phyloP scores from a whole-genome alignment of 495 filamentous ascomycete genomes.

The Sordaria brevicollis region DNA sequence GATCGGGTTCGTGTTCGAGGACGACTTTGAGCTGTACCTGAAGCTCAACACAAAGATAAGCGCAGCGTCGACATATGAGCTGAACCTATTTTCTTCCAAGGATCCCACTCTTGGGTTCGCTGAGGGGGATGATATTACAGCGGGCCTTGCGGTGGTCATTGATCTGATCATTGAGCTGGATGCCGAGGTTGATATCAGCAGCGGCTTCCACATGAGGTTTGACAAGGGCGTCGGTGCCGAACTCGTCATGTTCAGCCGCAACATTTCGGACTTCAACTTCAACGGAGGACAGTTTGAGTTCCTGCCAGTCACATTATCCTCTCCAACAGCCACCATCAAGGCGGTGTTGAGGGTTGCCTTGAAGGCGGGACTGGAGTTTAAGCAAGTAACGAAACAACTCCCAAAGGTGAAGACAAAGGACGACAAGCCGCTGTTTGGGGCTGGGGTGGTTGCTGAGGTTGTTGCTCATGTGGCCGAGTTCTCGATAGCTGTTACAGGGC shows the following conservation, averaged over 20 bases:
- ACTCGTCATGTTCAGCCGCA: constrained; percentile 32
- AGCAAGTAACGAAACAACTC: background rate
- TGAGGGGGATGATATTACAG: constrained; percentile 22
- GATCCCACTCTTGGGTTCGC: constrained; percentile 28
- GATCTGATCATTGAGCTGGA: constrained; percentile 39
- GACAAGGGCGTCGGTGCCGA: constrained; percentile 35
- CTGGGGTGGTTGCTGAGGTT: constrained; percentile 37
- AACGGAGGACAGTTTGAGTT: constrained; percentile 45
- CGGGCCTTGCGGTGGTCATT: constrained; percentile 34
- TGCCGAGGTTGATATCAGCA: constrained; percentile 37
- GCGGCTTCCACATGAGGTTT: constrained; percentile 42
- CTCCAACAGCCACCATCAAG: constrained; percentile 28
- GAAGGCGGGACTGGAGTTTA: constrained; percentile 32
- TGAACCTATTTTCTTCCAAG: constrained; percentile 39
- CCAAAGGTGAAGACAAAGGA: background rate
- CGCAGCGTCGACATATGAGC: constrained; percentile 32
- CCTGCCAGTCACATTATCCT: constrained; percentile 39
- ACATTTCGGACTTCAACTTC: constrained; percentile 35
- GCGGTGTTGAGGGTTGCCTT: constrained; percentile 36
- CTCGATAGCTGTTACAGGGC: constrained; percentile 34
- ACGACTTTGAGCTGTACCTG: constrained; percentile 43
- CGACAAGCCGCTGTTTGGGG: constrained; percentile 8
- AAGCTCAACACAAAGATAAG: constrained; percentile 34
- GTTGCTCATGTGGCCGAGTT: constrained; percentile 45
- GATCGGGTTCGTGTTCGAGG: constrained; percentile 35